Base-by-base conservation (phyloP, 2,329 filamentous ascomycete species). In the Sporothrix dimorphospora region DNA sequence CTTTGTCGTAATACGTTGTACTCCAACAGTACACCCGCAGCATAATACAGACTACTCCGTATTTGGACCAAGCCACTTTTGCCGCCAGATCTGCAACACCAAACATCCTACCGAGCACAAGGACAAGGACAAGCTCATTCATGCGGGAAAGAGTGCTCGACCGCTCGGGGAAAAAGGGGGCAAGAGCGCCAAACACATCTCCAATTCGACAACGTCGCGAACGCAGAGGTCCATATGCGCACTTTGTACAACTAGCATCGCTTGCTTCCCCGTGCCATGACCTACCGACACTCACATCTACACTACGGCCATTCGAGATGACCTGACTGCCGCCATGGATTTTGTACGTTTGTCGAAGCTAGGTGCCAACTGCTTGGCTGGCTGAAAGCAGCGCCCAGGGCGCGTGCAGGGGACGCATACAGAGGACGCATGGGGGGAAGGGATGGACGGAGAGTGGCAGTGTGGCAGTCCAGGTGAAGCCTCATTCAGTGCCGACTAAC, bases 301-400 rank as follows among this genome's bases (percentile, higher is more conserved):
- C 38, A 53, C 53, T n/a, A 21, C 69, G 19, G 38, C 24, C 34
- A 16, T 24, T 74, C 76, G 86, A 82, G 78, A 87, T 86, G 85
- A 81, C 80, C 81, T 79, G 79, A 78, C 78, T 76, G 80, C 79
- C 80, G 81, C 78, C 78, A 88, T 88, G 86, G 86, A 88, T 81
- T 88, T 88, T 82, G 86, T 88, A 75, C 82, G 86, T 80, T 34
- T 16, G 42, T 63, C 19, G n/a, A 51, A 34, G 14, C 45, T n/a
- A 19, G 6, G 12, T 45, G 11, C 59, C 12, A 65, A 6, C 40
- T 24, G 55, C 27, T 19, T 34, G 53, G 27, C 27, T 59, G 47
- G 16, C 6, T 19, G 19, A 49, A 19, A 21, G n/a, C 30, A 34
- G 30, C 30, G 30, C 30, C 3, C 30, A 34, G 3, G 30, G 30